These are phyloP conservation scores for Coemansia asiatica DNA, from an alignment of 192 early-diverging fungal genomes.

Conservation along the genomic window DNA sequence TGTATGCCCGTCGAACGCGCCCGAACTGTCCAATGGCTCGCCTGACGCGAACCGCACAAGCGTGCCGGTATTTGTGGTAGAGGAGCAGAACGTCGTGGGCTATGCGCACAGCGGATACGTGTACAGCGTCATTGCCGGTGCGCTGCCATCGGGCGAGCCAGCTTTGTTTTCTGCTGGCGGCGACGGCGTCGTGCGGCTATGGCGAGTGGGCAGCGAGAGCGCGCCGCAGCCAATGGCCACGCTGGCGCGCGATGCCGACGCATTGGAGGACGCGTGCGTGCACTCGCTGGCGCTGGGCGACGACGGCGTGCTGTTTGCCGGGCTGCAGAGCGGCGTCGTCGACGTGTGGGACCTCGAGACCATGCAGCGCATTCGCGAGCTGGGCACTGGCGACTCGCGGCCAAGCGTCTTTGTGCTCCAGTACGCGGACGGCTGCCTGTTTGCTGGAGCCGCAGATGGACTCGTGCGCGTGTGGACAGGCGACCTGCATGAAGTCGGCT, in stretches of 20 bases:
- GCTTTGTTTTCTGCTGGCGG: slow-evolving; percentile 61
- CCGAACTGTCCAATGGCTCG: slow-evolving; percentile 5
- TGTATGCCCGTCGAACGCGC: slow-evolving; percentile 24
- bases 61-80: slow-evolving; percentile 57
- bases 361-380: slow-evolving; percentile 50
- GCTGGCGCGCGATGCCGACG: slow-evolving; percentile 26
- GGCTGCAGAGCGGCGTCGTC: slow-evolving; percentile 71
- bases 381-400: slow-evolving; percentile 21
- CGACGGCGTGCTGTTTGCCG: slow-evolving; percentile 71
- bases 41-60: slow-evolving; percentile 23
- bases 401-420: slow-evolving; percentile 63
- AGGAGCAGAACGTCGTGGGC: slow-evolving; percentile 55
- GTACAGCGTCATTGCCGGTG: slow-evolving; percentile 61
- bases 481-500: slow-evolving; percentile 60
- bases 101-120: slow-evolving; percentile 78
- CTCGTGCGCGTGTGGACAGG: slow-evolving; percentile 66
- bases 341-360: slow-evolving; percentile 80
- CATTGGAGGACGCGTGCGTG: slow-evolving; percentile 55
- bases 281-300: slow-evolving; percentile 63
- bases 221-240: slow-evolving; percentile 27
- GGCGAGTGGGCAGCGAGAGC: slow-evolving; percentile 11
- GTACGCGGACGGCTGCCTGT: slow-evolving; percentile 51
- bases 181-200: slow-evolving; percentile 67
- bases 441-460: slow-evolving; percentile 69
- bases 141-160: slow-evolving; percentile 33